phyloP scores from a whole-genome alignment of 1,284 basidiomycete genomes.

The Fomitopsis betulina region DNA sequence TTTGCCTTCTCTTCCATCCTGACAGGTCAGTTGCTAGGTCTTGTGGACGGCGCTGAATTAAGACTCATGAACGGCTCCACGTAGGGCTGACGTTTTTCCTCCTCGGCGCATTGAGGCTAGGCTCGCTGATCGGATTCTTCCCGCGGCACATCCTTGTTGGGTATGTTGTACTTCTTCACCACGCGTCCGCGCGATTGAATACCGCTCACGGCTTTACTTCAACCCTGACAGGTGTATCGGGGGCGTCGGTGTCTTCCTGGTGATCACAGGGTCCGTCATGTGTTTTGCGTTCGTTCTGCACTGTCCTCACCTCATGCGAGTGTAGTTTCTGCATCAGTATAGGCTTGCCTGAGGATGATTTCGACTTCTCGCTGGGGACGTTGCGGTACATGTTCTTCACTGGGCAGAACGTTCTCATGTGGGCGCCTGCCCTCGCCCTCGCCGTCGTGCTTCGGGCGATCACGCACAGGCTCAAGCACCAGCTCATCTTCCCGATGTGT shows the following conservation, averaged over 20 bases:
- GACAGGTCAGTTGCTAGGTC: conserved; percentile 55
- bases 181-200: background rate
- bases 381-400: conserved; percentile 61
- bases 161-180: conserved; percentile 31
- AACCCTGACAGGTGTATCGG: conserved; percentile 73
- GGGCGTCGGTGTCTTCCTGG: conserved; percentile 91
- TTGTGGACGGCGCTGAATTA: background rate
- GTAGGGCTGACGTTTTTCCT: conserved; percentile 79
- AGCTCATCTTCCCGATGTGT: conserved; percentile 91
- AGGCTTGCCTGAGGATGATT: conserved; percentile 78
- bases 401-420: conserved; percentile 60
- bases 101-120: conserved; percentile 82
- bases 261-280: conserved; percentile 72
- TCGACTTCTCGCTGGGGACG: conserved; percentile 64
- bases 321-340: conserved; percentile 79
- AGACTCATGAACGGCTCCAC: background rate
- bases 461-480: conserved; percentile 80
- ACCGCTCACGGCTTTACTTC: background rate
- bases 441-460: conserved; percentile 81
- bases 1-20: conserved; percentile 90
- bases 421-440: conserved; percentile 74
- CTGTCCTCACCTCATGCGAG: conserved; percentile 29
- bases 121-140: conserved; percentile 91
- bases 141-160: conserved; percentile 94
- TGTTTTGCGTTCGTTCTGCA: background rate